These are phyloP conservation scores for Venustampulla echinocandica DNA, from an alignment of 495 filamentous ascomycete species.

Conservation along the genomic window DNA sequence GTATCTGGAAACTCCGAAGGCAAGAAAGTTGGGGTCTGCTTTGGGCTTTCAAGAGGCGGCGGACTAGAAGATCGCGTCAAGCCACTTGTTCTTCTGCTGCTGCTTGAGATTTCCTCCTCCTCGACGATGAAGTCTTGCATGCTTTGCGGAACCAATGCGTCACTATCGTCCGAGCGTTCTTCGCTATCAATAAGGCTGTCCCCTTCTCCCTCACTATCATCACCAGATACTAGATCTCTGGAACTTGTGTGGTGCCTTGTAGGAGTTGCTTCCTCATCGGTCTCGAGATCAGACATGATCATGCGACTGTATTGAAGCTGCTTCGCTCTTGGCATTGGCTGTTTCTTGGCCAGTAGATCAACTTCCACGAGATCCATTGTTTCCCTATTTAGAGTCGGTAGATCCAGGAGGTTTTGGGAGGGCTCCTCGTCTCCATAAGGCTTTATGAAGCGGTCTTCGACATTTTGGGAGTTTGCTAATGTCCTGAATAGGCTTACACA, in stretches of 20 bases:
- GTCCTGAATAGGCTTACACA: constrained; percentile 34
- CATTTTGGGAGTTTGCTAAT: constrained; percentile 6
- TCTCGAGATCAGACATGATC: constrained; percentile 11
- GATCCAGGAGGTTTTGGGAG: constrained; percentile 23
- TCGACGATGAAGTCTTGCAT: constrained; percentile 18
- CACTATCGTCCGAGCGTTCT: constrained; percentile 17
- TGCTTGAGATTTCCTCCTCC: background rate
- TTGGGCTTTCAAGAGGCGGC: background rate
- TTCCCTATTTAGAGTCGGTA: constrained; percentile 17
- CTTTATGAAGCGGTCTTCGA: constrained; percentile 23
- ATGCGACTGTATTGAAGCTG: background rate
- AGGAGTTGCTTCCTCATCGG: constrained; percentile 19
- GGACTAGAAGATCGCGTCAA: constrained; percentile 8
- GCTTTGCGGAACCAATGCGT: constrained; percentile 16
- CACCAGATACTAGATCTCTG: background rate
- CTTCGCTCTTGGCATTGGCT: constrained; percentile 1
- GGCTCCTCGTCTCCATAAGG: constrained; percentile 24
- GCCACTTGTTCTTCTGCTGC: background rate
- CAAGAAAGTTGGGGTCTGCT: background rate
- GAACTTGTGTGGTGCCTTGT: background rate
- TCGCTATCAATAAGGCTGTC: constrained; percentile 15
- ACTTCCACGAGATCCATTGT: constrained; percentile 2
- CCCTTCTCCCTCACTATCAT: constrained; percentile 17
- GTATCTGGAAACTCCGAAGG: background rate
- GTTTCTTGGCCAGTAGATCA: background rate